Base-by-base conservation (phyloP, 2,329 filamentous ascomycete species). In the Pseudogymnoascus sp. region DNA sequence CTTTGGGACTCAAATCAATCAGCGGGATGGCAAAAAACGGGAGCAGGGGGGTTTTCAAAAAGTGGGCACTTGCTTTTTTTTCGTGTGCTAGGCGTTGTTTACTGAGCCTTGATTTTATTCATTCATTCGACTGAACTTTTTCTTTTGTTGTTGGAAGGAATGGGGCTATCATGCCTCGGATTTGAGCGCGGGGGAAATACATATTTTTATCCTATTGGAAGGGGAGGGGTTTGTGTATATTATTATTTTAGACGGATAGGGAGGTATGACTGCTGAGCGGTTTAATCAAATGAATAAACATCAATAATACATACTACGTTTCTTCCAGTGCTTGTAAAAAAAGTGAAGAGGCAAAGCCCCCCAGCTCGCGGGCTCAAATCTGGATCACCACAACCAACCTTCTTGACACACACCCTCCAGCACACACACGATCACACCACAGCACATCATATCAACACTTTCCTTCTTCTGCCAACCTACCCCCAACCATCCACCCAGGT, bases 81-180 rank as follows among this genome's bases (percentile, higher is more conserved):
- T 47, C 41, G 41, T 47, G 41, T 47, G 41, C 41, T 41, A 43
- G 41, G 41, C 41, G 41, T 47, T 47, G n/a, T 47, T 47, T 47
- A 14, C 7, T 28, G 41, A 28, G 41, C 41, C 22, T 28, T 47
- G 11, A 36, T 36, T 36, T 28, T 4, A 47, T 28, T 15, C 22
- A 47, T 28, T 28, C 22, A 28, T n/a, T 28, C 41, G 6, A 28
- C 15, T 22, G 41, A 14, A 11, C 6, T 43, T n/a, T 28, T 47
- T 47, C 22, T 28, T 28, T 15, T 47, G 22, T 28, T 4, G 14
- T 25, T 9, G 3, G 8, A 20, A n/a, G 20, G 14, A n/a, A 15
- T 4, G 22, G 39, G 22, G 41, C 22, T 47, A 15, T 47, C 22
- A 47, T 47, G 41, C 41, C 41, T 28, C 11, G 39, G 39, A 25